Evolutionary conservation across 164 flowering plant genomes (phyloP), one percentile per base, ranked within the genome.

Genomic region (Platanus orientalis): DNA sequence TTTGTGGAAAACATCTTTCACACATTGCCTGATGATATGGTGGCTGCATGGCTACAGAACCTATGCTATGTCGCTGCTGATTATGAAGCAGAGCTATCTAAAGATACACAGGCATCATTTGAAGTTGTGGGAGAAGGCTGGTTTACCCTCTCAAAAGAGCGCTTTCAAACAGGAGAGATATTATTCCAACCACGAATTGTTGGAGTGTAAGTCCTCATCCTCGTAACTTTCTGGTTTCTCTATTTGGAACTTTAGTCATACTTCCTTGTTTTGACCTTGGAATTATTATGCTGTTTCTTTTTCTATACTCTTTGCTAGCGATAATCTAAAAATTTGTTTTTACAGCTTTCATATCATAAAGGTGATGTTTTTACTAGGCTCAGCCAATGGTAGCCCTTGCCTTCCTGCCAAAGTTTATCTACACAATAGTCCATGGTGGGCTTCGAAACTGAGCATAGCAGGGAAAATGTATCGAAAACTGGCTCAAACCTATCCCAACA

Each of bases 161-260:
- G 97, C 23, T 94, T 94, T 80, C 86, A 86, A 75, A 87, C 98
- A 21, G 96, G 93, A 73, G 98, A 94, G 78, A 81, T 87, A 64
- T 73, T 94, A 65, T 94, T 94, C 74, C 79, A 83, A 72, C 97
- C 98, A 34, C 85, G 81, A 34, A 69, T 90, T 28, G 96, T 87
- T 42, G 96, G 95, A 76, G 62, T 83, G 98, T 94, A 88, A 72
- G 97, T 72, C 19, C 55, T 26, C 56, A 9, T 66, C 47, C 57
- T 73, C 42, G 28, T 48, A 45, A 51, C 51, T 50, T 27, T 21
- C 42, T 65, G 30, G 45, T 53, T 58, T 16, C 29, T 67, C 32
- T 56, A 7, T 69, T 70, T 39, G 32, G n/a, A 25, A 57, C 10
- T 48, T 11, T 3, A 27, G 49, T 21, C 30, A 16, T 13, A 25